Conservation (phyloP, 2,329 filamentous ascomycete species). For the Mycosphaerella arachidis region DNA sequence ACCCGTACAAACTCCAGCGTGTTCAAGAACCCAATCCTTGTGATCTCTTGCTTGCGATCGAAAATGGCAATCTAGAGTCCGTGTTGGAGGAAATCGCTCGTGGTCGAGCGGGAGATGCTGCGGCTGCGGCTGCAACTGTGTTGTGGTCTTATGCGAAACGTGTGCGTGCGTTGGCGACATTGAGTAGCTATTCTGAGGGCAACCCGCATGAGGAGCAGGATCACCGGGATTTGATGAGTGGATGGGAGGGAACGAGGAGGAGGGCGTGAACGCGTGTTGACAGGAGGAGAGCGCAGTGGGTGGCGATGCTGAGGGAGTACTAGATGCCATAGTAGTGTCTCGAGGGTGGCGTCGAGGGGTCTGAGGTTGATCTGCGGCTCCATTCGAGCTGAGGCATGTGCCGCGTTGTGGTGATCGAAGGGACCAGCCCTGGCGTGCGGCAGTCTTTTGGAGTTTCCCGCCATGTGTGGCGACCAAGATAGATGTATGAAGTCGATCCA, state of each 20-base stretch:
- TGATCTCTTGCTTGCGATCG: background rate
- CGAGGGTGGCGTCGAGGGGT: too few species aligned
- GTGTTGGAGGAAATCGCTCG: background rate
- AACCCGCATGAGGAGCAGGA: background rate
- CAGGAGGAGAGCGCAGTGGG: background rate
- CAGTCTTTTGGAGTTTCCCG: too few species aligned
- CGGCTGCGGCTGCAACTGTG: background rate
- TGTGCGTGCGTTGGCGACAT: background rate
- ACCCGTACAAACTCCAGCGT: background rate
- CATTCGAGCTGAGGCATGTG: too few species aligned
- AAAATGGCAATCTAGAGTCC: background rate
- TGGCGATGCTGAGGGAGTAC: background rate
- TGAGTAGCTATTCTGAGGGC: background rate
- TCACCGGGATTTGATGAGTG: background rate
- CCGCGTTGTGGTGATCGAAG: too few species aligned
- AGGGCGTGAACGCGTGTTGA: background rate
- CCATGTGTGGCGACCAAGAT: too few species aligned
- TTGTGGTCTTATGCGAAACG: background rate
- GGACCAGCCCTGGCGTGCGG: too few species aligned
- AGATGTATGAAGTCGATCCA: too few species aligned
- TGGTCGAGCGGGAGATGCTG: background rate
- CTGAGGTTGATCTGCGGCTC: too few species aligned
- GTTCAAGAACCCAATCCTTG: background rate
- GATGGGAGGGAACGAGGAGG: background rate
- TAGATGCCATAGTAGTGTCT: too few species aligned